Conservation (phyloP, 1,284 basidiomycete genomes). For the Ceratobasidium sp. region DNA sequence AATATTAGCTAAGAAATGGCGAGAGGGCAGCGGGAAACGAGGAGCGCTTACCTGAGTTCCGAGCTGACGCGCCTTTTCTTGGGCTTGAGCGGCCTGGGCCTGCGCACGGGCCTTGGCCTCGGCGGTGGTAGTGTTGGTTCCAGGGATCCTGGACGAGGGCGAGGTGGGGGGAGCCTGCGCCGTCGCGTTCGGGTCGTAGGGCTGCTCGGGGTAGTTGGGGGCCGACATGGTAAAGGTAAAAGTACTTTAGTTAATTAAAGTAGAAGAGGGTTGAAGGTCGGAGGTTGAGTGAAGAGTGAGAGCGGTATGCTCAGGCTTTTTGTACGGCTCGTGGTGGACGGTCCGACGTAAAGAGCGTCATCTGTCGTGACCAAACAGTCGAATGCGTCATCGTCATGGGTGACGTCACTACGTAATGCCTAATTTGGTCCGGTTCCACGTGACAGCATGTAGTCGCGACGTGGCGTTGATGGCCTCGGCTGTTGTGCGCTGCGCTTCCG, state of each 20-base stretch:
- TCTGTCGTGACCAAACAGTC: not conserved
- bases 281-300: constrained; percentile 10
- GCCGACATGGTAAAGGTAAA: constrained; percentile 15
- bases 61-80: too few relatives aligned
- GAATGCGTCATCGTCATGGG: constrained; percentile 12
- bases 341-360: constrained; percentile 22
- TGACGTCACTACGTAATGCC: constrained; percentile 25
- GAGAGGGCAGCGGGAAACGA: constrained; percentile 13
- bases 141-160: constrained; percentile 16
- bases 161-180: constrained; percentile 41
- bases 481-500: not conserved
- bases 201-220: constrained; percentile 45
- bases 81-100: not conserved
- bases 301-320: not conserved
- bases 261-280: too few relatives aligned
- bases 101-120: constrained; percentile 16
- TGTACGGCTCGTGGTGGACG: constrained; percentile 6
- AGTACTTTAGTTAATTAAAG: not conserved
- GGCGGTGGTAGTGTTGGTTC: constrained; percentile 32
- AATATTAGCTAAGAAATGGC: constrained; percentile 29
- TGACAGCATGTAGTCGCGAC: not conserved
- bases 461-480: not conserved
- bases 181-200: constrained; percentile 43
- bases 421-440: not conserved
- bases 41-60: not conserved